These are phyloP conservation scores for Scedosporium apiospermum DNA, from an alignment of 2,329 filamentous ascomycete genomes.

Conservation along the genomic window DNA sequence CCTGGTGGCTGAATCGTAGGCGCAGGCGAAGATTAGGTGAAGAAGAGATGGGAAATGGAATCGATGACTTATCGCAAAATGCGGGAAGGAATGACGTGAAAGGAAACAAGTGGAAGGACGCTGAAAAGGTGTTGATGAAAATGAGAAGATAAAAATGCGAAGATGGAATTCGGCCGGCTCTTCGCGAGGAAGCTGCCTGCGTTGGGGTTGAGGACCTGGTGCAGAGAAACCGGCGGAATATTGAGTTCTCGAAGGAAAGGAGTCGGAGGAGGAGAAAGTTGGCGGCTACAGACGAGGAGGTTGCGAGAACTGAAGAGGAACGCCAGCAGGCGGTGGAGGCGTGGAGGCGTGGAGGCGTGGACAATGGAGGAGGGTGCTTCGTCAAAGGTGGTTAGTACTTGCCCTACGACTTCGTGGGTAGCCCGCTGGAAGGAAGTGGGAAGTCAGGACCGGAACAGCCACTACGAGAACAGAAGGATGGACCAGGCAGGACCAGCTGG, in stretches of 20 bases:
- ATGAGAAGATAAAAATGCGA: background rate
- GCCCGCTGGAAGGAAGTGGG: background rate
- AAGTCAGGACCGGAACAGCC: background rate
- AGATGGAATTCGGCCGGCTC: background rate
- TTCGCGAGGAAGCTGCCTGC: background rate
- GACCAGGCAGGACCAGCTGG: background rate
- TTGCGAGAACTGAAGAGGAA: background rate
- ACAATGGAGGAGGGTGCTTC: too few relatives aligned
- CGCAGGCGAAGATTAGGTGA: background rate
- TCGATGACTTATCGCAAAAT: background rate
- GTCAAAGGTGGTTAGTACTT: too few relatives aligned
- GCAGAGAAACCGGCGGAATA: background rate
- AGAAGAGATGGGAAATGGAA: too few relatives aligned
- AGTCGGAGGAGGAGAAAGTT: background rate
- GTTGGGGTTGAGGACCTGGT: background rate
- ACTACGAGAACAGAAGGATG: background rate
- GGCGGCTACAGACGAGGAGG: background rate
- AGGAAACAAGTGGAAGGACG: background rate
- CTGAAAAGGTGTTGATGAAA: background rate
- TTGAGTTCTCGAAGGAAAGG: background rate
- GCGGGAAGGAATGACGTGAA: background rate
- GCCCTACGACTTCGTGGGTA: background rate
- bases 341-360: too few relatives aligned
- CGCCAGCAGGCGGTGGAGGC: background rate
- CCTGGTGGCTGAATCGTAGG: background rate